These are phyloP conservation scores for Oidium heveae DNA, from an alignment of 2,329 filamentous ascomycete genomes.

Conservation along the genomic window DNA sequence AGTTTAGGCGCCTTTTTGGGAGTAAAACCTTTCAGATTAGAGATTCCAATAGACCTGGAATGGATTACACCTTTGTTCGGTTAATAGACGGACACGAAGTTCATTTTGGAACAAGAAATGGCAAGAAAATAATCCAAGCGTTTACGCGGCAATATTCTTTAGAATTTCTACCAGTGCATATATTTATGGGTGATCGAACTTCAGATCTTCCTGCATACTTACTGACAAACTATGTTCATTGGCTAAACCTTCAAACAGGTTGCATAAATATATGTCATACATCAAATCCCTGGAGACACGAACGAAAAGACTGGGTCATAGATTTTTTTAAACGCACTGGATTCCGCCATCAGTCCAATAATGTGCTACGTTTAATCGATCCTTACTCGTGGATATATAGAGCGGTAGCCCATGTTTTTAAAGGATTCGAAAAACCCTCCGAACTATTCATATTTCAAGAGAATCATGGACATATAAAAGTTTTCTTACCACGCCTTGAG, in stretches of 20 bases:
- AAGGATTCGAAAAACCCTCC: slow-evolving; percentile 20
- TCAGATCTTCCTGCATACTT: slow-evolving; percentile 25
- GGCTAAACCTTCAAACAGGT: slow-evolving; percentile 23
- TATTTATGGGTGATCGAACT: slow-evolving; percentile 12
- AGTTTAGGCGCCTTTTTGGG: too few relatives aligned
- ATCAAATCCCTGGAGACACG: slow-evolving; percentile 17
- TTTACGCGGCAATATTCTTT: slow-evolving; percentile 6
- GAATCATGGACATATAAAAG: slow-evolving; percentile 11
- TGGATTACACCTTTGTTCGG: slow-evolving; percentile 23
- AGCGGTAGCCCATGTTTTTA: slow-evolving; percentile 20
- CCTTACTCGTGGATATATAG: slow-evolving; percentile 19
- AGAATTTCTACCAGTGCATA: slow-evolving; percentile 14
- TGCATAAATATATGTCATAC: slow-evolving; percentile 25
- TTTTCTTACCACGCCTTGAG: slow-evolving; percentile 26
- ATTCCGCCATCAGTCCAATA: slow-evolving; percentile 3
- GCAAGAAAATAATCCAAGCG: slow-evolving; percentile 18
- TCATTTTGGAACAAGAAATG: slow-evolving; percentile 24
- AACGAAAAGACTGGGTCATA: slow-evolving; percentile 17
- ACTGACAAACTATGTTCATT: slow-evolving; percentile 28
- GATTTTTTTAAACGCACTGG: slow-evolving; percentile 11
- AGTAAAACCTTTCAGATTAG: too few relatives aligned
- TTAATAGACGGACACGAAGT: slow-evolving; percentile 18
- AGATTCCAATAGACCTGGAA: slow-evolving; percentile 23
- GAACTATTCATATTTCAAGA: slow-evolving; percentile 21
- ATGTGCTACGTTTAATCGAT: slow-evolving; percentile 19